Percentiles rank a stretch among this genome's conserved stretches.
These are phyloP conservation scores for Beauveria asiatica DNA, from an alignment of 2,329 filamentous ascomycete species.

Conservation along the genomic window DNA sequence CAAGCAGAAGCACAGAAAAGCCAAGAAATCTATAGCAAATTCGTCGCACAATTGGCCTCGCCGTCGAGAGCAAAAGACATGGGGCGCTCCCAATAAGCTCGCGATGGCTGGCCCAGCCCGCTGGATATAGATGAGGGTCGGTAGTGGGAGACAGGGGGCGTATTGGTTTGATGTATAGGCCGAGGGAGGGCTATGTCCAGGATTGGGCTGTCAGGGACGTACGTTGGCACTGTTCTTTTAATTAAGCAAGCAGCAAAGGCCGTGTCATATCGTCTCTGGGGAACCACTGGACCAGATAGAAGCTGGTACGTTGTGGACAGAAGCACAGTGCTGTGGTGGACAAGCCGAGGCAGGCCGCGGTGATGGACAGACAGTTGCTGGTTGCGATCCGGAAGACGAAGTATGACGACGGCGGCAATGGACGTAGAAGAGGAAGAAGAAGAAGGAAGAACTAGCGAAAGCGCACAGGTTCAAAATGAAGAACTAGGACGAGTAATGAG, in stretches of 20 bases:
- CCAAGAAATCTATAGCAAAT: background rate
- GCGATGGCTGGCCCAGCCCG: slow-evolving; percentile 1
- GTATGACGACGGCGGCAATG: background rate
- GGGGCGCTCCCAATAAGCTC: background rate
- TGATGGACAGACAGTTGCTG: background rate
- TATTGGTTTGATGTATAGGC: background rate
- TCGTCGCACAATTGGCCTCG: background rate
- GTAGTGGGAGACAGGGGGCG: slow-evolving; percentile 2
- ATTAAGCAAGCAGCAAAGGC: background rate
- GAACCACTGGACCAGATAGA: background rate
- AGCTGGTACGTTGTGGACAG: background rate
- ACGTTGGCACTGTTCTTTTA: background rate
- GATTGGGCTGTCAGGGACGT: background rate
- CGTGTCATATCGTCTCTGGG: slow-evolving; percentile 6
- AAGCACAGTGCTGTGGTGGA: background rate
- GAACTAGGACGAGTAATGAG: background rate
- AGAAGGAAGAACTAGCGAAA: background rate
- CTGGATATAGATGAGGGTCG: slow-evolving; percentile 7
- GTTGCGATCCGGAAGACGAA: background rate
- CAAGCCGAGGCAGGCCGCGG: background rate
- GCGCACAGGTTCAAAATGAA: background rate
- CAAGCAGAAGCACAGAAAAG: background rate
- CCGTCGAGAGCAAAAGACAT: background rate
- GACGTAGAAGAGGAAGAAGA: background rate
- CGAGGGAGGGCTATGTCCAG: background rate